These are phyloP conservation scores for Phaseolus coccineus DNA, from an alignment of 331 rosid species.

Conservation along the genomic window DNA sequence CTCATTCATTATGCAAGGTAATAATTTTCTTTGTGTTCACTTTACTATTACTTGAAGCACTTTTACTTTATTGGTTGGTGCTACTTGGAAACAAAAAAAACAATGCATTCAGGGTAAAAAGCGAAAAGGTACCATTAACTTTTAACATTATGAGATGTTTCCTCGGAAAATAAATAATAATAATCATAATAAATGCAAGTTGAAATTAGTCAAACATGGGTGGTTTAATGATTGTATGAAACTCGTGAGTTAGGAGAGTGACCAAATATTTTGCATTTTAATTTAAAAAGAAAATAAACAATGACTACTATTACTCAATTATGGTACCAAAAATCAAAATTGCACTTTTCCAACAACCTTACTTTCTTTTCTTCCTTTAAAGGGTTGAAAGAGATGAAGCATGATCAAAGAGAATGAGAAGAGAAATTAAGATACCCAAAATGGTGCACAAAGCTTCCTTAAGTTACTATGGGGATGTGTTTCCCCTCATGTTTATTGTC, in stretches of 20 bases:
- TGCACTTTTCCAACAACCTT: conserved; percentile 37
- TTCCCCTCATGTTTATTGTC: background rate
- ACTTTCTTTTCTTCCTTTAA: background rate
- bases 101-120: background rate
- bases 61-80: background rate
- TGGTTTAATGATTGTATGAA: background rate
- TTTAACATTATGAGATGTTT: background rate
- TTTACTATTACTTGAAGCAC: background rate
- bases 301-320: background rate
- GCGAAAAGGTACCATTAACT: background rate
- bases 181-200: background rate
- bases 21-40: background rate
- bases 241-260: background rate
- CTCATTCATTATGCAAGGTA: too few relatives aligned
- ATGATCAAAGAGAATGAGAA: background rate
- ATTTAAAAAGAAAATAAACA: conserved; percentile 8
- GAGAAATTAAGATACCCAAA: conserved; percentile 14
- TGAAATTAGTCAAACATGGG: conserved; percentile 34
- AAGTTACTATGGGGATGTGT: background rate
- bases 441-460: background rate
- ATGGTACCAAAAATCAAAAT: conserved; percentile 5
- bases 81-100: background rate
- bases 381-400: conserved; percentile 6
- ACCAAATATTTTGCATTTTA: conserved; percentile 15
- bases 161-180: too few relatives aligned